A percentile compares a stretch with the other conserved stretches of the same genome.
phyloP scores from a whole-genome alignment of 257 asterid species.

The Rhazya stricta region DNA sequence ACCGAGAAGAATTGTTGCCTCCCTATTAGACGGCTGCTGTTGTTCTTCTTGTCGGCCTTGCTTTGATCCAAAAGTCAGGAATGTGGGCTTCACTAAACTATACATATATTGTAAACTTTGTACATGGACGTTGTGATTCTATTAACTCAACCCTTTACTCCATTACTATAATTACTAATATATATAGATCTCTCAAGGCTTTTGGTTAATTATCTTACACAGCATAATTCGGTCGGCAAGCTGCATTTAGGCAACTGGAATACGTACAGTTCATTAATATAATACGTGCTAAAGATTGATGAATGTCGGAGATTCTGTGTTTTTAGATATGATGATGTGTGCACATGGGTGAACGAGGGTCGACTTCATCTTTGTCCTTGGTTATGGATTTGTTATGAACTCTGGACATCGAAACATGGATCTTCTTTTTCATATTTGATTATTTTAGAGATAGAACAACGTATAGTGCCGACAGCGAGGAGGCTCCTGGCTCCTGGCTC shows the following conservation, averaged over 20 bases:
- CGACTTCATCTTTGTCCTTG: background rate
- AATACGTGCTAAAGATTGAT: background rate
- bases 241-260: too few species aligned
- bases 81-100: background rate
- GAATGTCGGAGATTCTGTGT: background rate
- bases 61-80: background rate
- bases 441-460: background rate
- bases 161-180: too few species aligned
- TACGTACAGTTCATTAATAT: too few species aligned
- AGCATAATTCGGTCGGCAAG: too few species aligned
- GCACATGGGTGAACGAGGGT: constrained; percentile 6
- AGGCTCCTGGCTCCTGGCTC: too few species aligned
- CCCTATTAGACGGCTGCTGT: background rate
- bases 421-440: too few species aligned
- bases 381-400: background rate
- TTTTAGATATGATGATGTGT: background rate
- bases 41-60: constrained; percentile 4
- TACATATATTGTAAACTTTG: too few species aligned
- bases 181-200: too few species aligned
- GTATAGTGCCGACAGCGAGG: background rate
- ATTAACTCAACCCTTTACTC: too few species aligned
- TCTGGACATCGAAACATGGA: too few species aligned
- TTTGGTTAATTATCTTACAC: too few species aligned
- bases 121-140: too few species aligned
- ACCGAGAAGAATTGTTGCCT: background rate